Base-by-base conservation (phyloP, 106 monocot species). In the Gastrodia elata region DNA sequence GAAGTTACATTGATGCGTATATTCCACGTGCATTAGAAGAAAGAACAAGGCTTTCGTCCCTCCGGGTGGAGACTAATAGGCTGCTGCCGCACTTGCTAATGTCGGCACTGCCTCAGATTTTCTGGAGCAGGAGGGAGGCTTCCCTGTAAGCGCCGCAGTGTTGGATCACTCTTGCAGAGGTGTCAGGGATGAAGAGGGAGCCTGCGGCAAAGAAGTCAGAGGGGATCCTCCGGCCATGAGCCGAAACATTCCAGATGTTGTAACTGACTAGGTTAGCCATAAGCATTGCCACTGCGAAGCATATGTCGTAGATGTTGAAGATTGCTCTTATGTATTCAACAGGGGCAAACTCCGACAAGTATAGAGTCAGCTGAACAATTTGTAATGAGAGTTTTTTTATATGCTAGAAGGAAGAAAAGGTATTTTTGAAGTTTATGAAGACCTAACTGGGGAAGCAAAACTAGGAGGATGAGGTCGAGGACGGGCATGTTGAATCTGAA, bases 361-460 rank as follows among this genome's bases (percentile, higher is more conserved):
- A 81, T 20, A 81, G 4, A 57, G 75, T 8, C 80, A 75, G 56
- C 6, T 34, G 32, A 64, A 24, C 75, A 8, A 43, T n/a, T n/a
- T n/a, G n/a, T 18, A 38, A 65, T 0, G 6, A 32, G 65, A 34
- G 18, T 65, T 16, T 16, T 34, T 13, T 13, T 0, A 16, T 43
- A 43, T 8, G 28, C 9, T 5, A 0, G 6, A 34, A 65, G 0
- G 8, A 27, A 65, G 8, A 65, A 13, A 25, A 43, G 14, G n/a
- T n/a, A n/a, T n/a, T n/a, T 8, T 32, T 2, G 6, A 43, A n/a
- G 14, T 43, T 43, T 43, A 18, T 4, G 6, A 25, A 64, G 30
- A 94, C 94, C 91, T 97, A 88, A 64, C 92, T 92, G 25, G 88
- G 88, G 38, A 97, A 97, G 32, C 96, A 92, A 77, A 40, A 87